A percentile compares a stretch with the other conserved stretches of the same genome.
Evolutionary conservation across 2,329 filamentous ascomycete species (phyloP).

Genomic region (Colletotrichum liriopes): DNA sequence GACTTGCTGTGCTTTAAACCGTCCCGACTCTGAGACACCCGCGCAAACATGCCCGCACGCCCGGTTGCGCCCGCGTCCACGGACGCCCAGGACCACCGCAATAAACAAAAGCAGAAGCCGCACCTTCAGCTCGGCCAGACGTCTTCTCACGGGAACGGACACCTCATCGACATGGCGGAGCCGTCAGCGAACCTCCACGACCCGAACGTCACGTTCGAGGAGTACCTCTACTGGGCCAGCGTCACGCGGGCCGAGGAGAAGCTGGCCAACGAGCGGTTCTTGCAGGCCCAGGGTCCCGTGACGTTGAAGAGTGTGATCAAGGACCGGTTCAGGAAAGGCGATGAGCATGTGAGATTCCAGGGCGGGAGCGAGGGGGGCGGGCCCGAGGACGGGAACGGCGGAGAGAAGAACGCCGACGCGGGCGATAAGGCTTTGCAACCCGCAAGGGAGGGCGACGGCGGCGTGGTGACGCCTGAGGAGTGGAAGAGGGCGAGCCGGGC

Average conservation of each 20-base stretch:
- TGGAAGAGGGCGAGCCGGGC: conserved; percentile 64
- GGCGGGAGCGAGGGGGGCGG: conserved; percentile 5
- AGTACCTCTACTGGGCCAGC: conserved; percentile 48
- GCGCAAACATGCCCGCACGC: conserved; percentile 19
- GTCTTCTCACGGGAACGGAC: not conserved
- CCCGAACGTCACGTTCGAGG: conserved; percentile 46
- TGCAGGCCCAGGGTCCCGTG: conserved; percentile 35
- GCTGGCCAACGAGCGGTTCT: conserved; percentile 35
- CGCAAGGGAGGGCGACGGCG: conserved; percentile 1
- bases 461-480: conserved; percentile 53
- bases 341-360: conserved; percentile 36
- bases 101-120: conserved; percentile 3
- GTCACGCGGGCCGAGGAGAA: conserved; percentile 46
- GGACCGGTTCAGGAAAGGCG: conserved; percentile 41
- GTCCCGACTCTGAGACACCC: conserved; percentile 35
- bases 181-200: conserved; percentile 42
- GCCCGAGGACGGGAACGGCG: not conserved
- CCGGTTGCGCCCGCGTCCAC: conserved; percentile 19
- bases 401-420: not conserved
- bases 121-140: not conserved
- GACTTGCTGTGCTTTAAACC: conserved; percentile 16
- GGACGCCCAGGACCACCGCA: not conserved
- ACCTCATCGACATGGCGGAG: conserved; percentile 10
- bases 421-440: conserved; percentile 19
- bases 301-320: conserved; percentile 41